A percentile compares a stretch with the other conserved stretches of the same genome.
Evolutionary conservation across 2,329 filamentous ascomycete genomes (phyloP).

Genomic region (Fusarium graminum): DNA sequence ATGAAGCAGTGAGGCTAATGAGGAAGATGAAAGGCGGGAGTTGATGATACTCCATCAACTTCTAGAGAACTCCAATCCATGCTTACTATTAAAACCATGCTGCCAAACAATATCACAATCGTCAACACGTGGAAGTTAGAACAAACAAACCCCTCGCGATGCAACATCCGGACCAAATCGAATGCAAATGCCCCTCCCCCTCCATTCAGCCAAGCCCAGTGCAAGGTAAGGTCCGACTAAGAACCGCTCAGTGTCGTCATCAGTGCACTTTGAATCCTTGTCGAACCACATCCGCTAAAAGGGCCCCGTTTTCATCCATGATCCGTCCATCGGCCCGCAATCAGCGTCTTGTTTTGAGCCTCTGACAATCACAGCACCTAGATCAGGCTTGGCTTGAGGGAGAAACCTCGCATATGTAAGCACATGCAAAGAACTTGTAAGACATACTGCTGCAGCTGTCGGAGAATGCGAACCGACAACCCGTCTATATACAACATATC

Average conservation of each 20-base stretch:
- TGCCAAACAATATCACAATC: conserved; percentile 1
- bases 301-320: conserved; percentile 28
- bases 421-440: conserved; percentile 5
- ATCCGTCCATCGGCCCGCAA: conserved; percentile 40
- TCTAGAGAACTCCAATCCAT: background rate
- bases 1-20: too few species aligned
- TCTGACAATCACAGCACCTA: conserved; percentile 13
- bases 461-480: conserved; percentile 36
- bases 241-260: conserved; percentile 47
- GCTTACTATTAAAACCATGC: background rate
- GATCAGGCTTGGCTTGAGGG: background rate
- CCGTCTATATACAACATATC: conserved; percentile 17
- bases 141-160: conserved; percentile 39
- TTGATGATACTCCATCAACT: background rate
- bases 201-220: conserved; percentile 28
- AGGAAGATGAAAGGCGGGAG: background rate
- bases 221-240: conserved; percentile 29
- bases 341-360: conserved; percentile 33
- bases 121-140: conserved; percentile 32
- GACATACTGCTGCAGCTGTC: conserved; percentile 4
- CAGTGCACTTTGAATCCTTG: conserved; percentile 26
- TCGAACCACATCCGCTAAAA: conserved; percentile 24
- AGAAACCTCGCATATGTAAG: conserved; percentile 12
- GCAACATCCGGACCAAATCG: conserved; percentile 10
- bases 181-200: conserved; percentile 42